These are phyloP conservation scores for Fusarium nodosum DNA, from an alignment of 2,329 filamentous ascomycete species.

Conservation along the genomic window DNA sequence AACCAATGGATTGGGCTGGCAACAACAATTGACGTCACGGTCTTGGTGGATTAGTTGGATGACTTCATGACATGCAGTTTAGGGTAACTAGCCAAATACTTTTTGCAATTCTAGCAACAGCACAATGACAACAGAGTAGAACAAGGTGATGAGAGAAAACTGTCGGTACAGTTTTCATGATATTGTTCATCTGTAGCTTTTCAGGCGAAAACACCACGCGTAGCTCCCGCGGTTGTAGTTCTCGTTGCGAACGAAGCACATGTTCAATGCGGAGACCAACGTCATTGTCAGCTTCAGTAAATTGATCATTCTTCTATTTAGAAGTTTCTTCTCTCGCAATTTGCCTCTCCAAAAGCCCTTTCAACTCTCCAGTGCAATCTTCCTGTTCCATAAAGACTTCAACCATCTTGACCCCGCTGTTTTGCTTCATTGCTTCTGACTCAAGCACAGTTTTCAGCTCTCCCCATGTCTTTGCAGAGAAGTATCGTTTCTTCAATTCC, in stretches of 20 bases:
- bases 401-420: conserved; percentile 15
- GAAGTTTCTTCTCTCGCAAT: not conserved
- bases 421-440: not conserved
- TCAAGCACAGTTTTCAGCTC: conserved; percentile 12
- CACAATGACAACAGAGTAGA: too few species aligned
- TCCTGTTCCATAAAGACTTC: conserved; percentile 27
- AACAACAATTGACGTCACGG: not conserved
- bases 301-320: not conserved
- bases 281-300: too few species aligned
- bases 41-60: not conserved
- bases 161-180: not conserved
- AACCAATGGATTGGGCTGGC: not conserved
- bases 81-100: not conserved
- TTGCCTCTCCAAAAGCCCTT: conserved; percentile 1
- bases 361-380: conserved; percentile 21
- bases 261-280: too few species aligned
- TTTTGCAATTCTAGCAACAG: not conserved
- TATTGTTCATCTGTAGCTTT: not conserved
- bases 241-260: too few species aligned
- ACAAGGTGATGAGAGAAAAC: not conserved
- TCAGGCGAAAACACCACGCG: not conserved
- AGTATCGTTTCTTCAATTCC: not conserved
- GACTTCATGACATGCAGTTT: not conserved
- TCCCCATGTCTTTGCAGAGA: conserved; percentile 4
- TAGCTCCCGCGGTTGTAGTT: not conserved